Base-by-base conservation (phyloP, 805 yeast genomes). In the Wickerhamiella sergipiensis region DNA sequence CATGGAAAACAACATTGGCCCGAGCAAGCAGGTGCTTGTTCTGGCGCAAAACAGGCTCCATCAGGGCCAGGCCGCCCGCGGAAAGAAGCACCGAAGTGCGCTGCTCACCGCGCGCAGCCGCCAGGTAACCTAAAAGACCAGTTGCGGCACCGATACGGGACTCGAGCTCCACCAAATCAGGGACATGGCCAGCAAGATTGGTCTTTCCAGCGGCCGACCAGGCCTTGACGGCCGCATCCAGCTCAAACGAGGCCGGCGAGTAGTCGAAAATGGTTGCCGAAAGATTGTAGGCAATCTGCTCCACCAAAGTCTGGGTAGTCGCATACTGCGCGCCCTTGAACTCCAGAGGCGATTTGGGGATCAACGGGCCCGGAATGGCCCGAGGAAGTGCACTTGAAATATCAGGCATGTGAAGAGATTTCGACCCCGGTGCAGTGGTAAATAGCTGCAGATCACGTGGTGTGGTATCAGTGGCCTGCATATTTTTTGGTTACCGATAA, bases 141-240 rank as follows among this genome's bases (percentile, higher is more conserved):
- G 79, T 75, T 45, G 90, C 85, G 31, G 95, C 92, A 59, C 96
- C 97, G 2, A 83, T 71, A 64, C 95, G 79, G 51, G 85, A 77
- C 61, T 88, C 87, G 49, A 66, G 59, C 48, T 60, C 69, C 61
- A 78, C 71, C 57, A 82, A 66, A 50, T 71, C 71, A 24, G 94
- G 92, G 50, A 80, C 77, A n/a, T 64, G 67, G 22, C 80, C 80
- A 45, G 66, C 61, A 13, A 77, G 70, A 62, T 83, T 82, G 40
- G 29, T 39, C 60, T 77, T 74, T 61, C 71, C 71, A 47, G 71
- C 65, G 45, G 69, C 64, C 44, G 73, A 63, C 95, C 95, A 87
- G 48, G 74, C 65, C 54, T 71, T 71, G 55, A 83, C 62, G 46
- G 78, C 73, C n/a, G 71, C 64, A 64, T 83, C 86, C 48, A 85